These are phyloP conservation scores for Tillandsia fasciculata DNA, from an alignment of 176 grass and related monocot genomes.

Conservation along the genomic window DNA sequence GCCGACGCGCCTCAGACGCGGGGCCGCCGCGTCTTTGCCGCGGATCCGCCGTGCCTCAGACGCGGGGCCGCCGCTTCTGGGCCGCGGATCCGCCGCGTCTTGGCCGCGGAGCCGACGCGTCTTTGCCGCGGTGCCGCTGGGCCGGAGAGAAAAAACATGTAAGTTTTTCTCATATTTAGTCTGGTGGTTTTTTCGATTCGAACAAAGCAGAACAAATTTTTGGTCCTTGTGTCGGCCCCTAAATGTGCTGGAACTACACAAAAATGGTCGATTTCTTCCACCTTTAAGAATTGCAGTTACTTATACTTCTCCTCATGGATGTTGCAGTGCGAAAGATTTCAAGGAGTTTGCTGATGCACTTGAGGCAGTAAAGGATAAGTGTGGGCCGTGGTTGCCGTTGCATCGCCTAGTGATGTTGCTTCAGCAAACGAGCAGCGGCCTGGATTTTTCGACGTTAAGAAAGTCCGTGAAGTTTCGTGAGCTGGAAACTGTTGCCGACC, in stretches of 20 bases:
- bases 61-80: too few species aligned
- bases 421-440: conserved; percentile 43
- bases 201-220: neutral
- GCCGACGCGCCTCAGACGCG: too few species aligned
- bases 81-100: too few species aligned
- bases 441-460: conserved; percentile 59
- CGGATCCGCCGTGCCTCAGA: too few species aligned
- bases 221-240: neutral
- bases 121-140: too few species aligned
- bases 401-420: conserved; percentile 68
- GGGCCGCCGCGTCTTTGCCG: too few species aligned
- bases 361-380: conserved; percentile 67
- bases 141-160: conserved; percentile 70
- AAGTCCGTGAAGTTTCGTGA: conserved; percentile 39
- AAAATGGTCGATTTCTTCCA: neutral
- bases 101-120: too few species aligned
- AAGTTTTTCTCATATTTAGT: neutral
- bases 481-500: neutral
- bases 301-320: conserved; percentile 9
- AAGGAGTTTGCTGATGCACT: conserved; percentile 88
- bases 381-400: conserved; percentile 72
- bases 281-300: too few species aligned
- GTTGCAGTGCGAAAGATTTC: conserved; percentile 71
- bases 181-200: too few species aligned
- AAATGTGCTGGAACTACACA: neutral